These are phyloP conservation scores for Mrakiaceae sp. DNA, from an alignment of 1,284 basidiomycete genomes.

Conservation along the genomic window DNA sequence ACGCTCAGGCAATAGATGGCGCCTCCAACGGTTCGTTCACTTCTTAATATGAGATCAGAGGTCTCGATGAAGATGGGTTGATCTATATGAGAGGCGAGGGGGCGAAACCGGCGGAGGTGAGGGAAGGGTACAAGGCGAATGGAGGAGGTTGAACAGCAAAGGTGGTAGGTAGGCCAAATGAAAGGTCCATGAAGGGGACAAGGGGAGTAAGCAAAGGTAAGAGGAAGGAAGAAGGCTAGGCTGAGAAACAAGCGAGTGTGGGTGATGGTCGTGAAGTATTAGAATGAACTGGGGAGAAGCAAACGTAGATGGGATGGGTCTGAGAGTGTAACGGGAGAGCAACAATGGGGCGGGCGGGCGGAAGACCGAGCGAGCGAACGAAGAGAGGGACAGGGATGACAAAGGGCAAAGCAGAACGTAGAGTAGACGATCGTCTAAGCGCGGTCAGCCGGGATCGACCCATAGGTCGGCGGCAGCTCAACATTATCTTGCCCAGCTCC, in stretches of 20 bases:
- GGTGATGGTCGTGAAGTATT: too few relatives aligned
- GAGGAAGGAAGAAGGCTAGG: neutral
- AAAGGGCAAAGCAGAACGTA: neutral
- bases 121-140: neutral
- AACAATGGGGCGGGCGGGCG: neutral
- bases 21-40: too few relatives aligned
- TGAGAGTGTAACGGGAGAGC: neutral
- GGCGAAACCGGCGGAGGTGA: neutral
- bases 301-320: neutral
- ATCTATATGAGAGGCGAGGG: too few relatives aligned
- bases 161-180: neutral
- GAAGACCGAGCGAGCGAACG: neutral
- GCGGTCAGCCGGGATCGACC: constrained; percentile 1
- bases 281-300: neutral
- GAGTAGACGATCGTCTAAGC: neutral
- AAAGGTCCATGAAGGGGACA: neutral
- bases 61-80: neutral
- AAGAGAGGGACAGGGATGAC: neutral
- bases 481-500: neutral
- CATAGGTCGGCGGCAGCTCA: constrained; percentile 14
- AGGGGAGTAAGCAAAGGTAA: neutral
- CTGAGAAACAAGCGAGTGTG: too few relatives aligned
- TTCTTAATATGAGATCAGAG: neutral
- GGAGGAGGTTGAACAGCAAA: neutral
- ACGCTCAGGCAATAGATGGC: too few relatives aligned